Evolutionary conservation across 352 stramenopile genomes (phyloP).

Genomic region (Phytopythium helicoides): DNA sequence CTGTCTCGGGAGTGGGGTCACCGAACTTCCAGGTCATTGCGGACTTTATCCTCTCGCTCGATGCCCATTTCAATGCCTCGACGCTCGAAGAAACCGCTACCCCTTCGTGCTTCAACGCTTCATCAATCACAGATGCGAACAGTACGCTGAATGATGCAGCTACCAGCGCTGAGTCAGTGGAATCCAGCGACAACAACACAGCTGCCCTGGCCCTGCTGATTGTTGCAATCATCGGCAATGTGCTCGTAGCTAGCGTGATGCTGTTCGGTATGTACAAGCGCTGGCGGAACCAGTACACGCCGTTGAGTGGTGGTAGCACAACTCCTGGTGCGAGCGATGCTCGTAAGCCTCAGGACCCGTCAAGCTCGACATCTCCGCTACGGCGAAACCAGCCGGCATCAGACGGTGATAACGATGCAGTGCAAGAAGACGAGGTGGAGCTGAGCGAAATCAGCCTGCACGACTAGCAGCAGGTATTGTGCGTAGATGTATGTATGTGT

Average conservation of each 20-base stretch:
- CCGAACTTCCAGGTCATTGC: constrained; percentile 78
- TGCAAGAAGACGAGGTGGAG: constrained; percentile 28
- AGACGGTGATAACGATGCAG: constrained; percentile 16
- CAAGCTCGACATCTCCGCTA: constrained; percentile 12
- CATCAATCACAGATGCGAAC: constrained; percentile 14
- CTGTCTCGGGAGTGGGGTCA: constrained; percentile 80
- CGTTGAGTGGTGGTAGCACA: constrained; percentile 32
- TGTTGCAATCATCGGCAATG: constrained; percentile 24
- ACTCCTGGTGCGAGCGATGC: background rate
- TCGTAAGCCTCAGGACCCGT: constrained; percentile 5
- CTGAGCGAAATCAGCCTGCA: constrained; percentile 57
- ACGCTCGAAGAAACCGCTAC: constrained; percentile 9
- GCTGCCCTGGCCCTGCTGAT: constrained; percentile 41
- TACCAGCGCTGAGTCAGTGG: background rate
- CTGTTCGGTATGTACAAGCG: constrained; percentile 38
- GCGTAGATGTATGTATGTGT: no score
- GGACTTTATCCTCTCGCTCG: constrained; percentile 47
- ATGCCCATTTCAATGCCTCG: constrained; percentile 51
- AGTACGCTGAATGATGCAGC: background rate
- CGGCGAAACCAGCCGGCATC: constrained; percentile 10
- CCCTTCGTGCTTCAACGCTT: constrained; percentile 6
- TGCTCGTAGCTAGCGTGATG: constrained; percentile 30
- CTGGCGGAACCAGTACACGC: constrained; percentile 59
- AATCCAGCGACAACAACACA: constrained; percentile 10
- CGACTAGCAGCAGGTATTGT: constrained; percentile 22